Base-by-base conservation (phyloP, 495 filamentous ascomycete genomes). In the Tuber borchii region DNA sequence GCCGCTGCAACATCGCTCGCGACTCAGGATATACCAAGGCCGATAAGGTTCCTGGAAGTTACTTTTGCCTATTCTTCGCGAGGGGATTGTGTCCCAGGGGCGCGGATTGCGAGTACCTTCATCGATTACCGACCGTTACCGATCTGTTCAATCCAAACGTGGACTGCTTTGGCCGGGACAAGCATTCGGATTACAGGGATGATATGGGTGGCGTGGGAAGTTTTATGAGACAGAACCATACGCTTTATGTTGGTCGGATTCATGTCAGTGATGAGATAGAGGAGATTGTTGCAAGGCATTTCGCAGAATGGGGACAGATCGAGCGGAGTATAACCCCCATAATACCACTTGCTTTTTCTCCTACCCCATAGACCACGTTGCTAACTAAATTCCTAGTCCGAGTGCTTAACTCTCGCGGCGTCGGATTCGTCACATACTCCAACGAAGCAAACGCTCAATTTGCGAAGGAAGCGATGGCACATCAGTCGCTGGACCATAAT, bases 181-280 rank as follows among this genome's bases (percentile, higher is more conserved):
- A 94, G 83, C 90, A 91, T 81, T 88, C 86, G 68, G 94, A 97
- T 80, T 97, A 97, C 85, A 87, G 94, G 71, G 93, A 97, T 83
- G 93, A 99, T 82, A 97, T 99, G 95, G 94, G 94, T 46, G 95
- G 95, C 76, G 92, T 97, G 20, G 95, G 95, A 5, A 90, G 87
- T 75, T 99, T 98, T 82, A 91, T 91, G 87, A 88, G 95, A 22
- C 92, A 94, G 83, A 99, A 97, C 79, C 86, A 95, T 12, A 98
- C 96, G 4, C 87, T 99, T 16, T 99, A 99, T 81, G 86, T 97
- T 14, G 95, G 95, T 6, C 87, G 94, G 39, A 97, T 98, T 76
- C 93, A 97, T 82, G 95, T 97, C 31, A 94, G 90, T n/a, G 95
- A 97, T 84, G 95, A 97, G 82, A 97, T 97, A 76, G 94, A 97